Evolutionary conservation across 164 flowering plant genomes (phyloP), one percentile per base, ranked within the genome.

Genomic region (Magnolia changhungtana): DNA sequence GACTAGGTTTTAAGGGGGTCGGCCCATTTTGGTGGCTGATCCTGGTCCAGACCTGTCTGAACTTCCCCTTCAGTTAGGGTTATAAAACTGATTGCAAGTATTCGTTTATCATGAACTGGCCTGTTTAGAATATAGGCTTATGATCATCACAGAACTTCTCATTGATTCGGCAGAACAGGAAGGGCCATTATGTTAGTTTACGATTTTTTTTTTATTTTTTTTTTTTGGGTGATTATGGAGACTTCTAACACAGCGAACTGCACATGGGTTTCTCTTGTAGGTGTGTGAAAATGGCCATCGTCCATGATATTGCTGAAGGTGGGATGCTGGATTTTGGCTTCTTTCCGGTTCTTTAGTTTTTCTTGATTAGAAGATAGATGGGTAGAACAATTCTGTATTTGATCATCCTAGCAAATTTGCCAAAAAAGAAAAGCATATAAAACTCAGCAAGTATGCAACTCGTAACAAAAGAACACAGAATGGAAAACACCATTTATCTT

Each of bases 251-350:
- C 45, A 37, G 4, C 7, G 7, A 3, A 37, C 20, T 58, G 4
- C 63, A n/a, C 20, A n/a, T 67, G 18, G 52, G 3, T 4, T 21
- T 11, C 5, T 50, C 51, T 63, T 77, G 77, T 83, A 93, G 99
- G 95, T 96, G 97, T 77, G 69, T 96, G 8, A 96, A 93, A 81
- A 92, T 96, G 95, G 96, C 98, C 14, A 89, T 96, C 81, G 99
- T 96, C 23, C 99, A 96, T 85, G 99, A 96, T 75, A 92, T 96
- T 78, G 98, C 99, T 0, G 99, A 96, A 90, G 98, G 98, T 95
- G 71, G 75, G 81, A 24, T 27, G 18, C 14, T 76, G 49, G 18
- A 6, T 2, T 24, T 63, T 64, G 18, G 16, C 16, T 27, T 67
- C 19, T 14, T 61, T 55, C 27, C 8, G 7, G n/a, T 59, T 58